phyloP scores from a whole-genome alignment of 1,139 yeast species.

The Meyerozyma carpophila region DNA sequence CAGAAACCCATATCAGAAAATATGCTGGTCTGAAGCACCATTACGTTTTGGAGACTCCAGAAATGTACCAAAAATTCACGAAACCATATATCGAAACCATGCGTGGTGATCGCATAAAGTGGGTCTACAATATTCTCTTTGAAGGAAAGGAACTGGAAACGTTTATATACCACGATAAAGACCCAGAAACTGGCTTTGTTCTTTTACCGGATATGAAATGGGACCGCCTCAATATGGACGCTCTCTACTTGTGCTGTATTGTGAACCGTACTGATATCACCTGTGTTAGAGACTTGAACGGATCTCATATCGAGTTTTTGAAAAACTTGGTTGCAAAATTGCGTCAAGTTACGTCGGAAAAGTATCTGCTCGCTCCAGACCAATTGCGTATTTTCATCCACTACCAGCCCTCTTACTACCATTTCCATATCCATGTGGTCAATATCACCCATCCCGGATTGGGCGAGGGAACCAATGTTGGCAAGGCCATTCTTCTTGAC shows the following conservation, averaged over 20 bases:
- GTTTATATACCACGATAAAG: slow-evolving; percentile 58
- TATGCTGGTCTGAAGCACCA: slow-evolving; percentile 54
- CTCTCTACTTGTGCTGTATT: slow-evolving; percentile 75
- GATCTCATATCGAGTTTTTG: slow-evolving; percentile 55
- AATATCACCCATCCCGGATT: slow-evolving; percentile 67
- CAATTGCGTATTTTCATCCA: slow-evolving; percentile 73
- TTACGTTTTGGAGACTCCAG: slow-evolving; percentile 75
- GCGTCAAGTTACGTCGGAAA: slow-evolving; percentile 40
- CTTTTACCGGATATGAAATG: slow-evolving; percentile 85
- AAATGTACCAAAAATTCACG: slow-evolving; percentile 55
- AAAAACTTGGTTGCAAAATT: slow-evolving; percentile 40
- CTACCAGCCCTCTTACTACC: slow-evolving; percentile 95
- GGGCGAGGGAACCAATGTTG: slow-evolving; percentile 67
- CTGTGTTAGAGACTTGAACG: slow-evolving; percentile 69
- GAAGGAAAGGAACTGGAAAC: slow-evolving; percentile 84
- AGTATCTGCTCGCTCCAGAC: slow-evolving; percentile 32
- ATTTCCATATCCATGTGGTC: slow-evolving; percentile 90
- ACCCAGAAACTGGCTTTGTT: slow-evolving; percentile 51
- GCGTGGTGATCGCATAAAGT: slow-evolving; percentile 73
- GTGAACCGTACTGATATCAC: slow-evolving; percentile 68
- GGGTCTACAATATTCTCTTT: slow-evolving; percentile 85
- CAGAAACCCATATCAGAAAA: slow-evolving; percentile 76
- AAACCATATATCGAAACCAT: slow-evolving; percentile 72
- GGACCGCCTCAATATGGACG: slow-evolving; percentile 70
- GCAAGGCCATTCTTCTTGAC: slow-evolving; percentile 78